Percentiles rank a stretch among this genome's conserved stretches.
phyloP scores from a whole-genome alignment of 2,329 filamentous ascomycete species.

The Scedosporium boydii region DNA sequence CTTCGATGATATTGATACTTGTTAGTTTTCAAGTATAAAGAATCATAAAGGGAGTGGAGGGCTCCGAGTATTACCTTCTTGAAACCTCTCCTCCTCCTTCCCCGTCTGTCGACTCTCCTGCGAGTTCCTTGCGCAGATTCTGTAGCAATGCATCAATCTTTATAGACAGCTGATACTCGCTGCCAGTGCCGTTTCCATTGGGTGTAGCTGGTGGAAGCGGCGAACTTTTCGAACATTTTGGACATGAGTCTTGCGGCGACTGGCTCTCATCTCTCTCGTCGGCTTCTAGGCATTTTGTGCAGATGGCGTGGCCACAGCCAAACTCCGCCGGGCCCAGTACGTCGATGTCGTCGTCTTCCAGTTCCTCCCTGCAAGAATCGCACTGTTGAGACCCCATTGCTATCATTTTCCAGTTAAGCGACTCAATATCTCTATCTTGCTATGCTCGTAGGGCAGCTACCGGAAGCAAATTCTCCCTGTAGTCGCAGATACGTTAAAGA shows the following conservation, averaged over 20 bases:
- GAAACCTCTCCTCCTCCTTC: no score
- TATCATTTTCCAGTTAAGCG: neutral
- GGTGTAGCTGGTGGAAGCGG: neutral
- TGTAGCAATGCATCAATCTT: neutral
- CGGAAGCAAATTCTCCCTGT: constrained; percentile 18
- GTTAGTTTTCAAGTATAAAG: no score
- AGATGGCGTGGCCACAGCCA: neutral
- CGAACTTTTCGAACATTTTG: neutral
- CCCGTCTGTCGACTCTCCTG: neutral
- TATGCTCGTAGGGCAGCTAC: constrained; percentile 8
- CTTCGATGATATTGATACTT: neutral
- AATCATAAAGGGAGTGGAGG: neutral
- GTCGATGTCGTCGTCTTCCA: neutral
- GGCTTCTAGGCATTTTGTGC: neutral
- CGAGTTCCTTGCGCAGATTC: neutral
- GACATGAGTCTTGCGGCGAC: neutral
- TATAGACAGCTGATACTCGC: neutral
- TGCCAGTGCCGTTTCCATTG: no score
- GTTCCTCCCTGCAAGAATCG: neutral
- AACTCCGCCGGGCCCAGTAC: neutral
- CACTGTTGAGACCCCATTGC: neutral
- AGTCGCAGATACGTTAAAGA: constrained; percentile 20
- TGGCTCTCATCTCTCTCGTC: neutral
- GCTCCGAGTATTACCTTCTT: neutral
- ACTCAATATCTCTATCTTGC: constrained; percentile 3